Conservation (phyloP, 106 monocot genomes). For the Chionographis japonica region DNA sequence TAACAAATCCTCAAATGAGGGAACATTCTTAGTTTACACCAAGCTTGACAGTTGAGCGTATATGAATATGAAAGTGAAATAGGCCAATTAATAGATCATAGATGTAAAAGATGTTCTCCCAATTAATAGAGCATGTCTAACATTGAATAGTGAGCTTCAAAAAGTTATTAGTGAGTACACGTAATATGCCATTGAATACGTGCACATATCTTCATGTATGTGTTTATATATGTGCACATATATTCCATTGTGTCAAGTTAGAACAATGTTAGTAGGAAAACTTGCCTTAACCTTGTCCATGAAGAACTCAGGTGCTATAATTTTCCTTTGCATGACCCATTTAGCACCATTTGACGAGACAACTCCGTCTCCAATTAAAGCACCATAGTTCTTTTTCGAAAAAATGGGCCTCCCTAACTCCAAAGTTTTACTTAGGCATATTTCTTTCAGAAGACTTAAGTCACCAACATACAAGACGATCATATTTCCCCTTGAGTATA, state of each 20-base stretch:
- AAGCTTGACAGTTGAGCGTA: too few species aligned
- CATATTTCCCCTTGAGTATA: conserved; percentile 38
- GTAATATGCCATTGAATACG: neutral
- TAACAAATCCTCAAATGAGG: too few species aligned
- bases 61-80: too few species aligned
- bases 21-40: too few species aligned
- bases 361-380: conserved; percentile 61
- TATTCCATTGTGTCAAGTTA: too few species aligned
- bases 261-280: too few species aligned
- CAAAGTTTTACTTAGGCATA: conserved; percentile 47
- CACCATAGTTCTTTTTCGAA: conserved; percentile 44
- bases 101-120: too few species aligned
- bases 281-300: conserved; percentile 69
- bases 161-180: neutral
- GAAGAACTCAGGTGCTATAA: conserved; percentile 77
- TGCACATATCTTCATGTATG: neutral
- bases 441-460: conserved; percentile 56
- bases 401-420: conserved; percentile 55
- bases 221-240: too few species aligned
- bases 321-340: conserved; percentile 70
- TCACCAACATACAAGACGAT: conserved; percentile 52
- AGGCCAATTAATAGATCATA: too few species aligned
- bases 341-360: conserved; percentile 47
- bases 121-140: too few species aligned
- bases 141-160: too few species aligned